phyloP scores from a whole-genome alignment of 176 grass and related monocot species.

The Raddia distichophylla region DNA sequence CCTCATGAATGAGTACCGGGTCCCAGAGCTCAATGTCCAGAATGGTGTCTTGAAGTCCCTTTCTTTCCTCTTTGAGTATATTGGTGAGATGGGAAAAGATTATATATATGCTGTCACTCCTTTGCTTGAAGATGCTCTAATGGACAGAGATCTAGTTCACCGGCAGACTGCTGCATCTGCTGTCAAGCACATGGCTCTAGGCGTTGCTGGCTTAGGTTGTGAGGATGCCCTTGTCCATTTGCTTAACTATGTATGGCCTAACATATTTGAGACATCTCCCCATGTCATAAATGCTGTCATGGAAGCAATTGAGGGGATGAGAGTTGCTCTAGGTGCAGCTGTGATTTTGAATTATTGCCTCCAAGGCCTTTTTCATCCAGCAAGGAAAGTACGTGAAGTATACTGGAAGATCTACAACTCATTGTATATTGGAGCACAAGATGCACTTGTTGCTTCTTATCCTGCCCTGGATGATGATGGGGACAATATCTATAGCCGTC shows the following conservation, averaged over 20 bases:
- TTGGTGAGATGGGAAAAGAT: constrained; percentile 99
- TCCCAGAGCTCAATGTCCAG: constrained; percentile 96
- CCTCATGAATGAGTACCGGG: constrained; percentile 97
- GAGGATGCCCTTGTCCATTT: constrained; percentile 98
- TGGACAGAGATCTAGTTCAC: constrained; percentile 97
- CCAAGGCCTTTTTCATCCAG: constrained; percentile 95
- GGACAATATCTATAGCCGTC: constrained; percentile 66
- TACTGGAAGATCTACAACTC: constrained; percentile 99
- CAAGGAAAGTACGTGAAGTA: constrained; percentile 97
- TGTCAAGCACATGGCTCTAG: constrained; percentile 94
- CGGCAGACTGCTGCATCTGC: constrained; percentile 94
- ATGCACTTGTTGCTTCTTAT: constrained; percentile 89
- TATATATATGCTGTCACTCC: constrained; percentile 97
- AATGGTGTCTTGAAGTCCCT: constrained; percentile 98
- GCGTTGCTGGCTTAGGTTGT: constrained; percentile 94
- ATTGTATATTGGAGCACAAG: constrained; percentile 85
- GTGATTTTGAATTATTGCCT: constrained; percentile 95
- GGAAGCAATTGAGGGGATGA: constrained; percentile 96
- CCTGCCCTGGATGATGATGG: constrained; percentile 66
- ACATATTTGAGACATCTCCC: constrained; percentile 95
- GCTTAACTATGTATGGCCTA: constrained; percentile 94
- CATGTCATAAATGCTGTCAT: constrained; percentile 98
- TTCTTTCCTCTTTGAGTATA: constrained; percentile 97
- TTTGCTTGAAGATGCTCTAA: constrained; percentile 94
- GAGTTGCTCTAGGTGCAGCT: constrained; percentile 88